Base-by-base conservation (phyloP, 1,284 basidiomycete genomes). In the Ceratobasidium sp. region DNA sequence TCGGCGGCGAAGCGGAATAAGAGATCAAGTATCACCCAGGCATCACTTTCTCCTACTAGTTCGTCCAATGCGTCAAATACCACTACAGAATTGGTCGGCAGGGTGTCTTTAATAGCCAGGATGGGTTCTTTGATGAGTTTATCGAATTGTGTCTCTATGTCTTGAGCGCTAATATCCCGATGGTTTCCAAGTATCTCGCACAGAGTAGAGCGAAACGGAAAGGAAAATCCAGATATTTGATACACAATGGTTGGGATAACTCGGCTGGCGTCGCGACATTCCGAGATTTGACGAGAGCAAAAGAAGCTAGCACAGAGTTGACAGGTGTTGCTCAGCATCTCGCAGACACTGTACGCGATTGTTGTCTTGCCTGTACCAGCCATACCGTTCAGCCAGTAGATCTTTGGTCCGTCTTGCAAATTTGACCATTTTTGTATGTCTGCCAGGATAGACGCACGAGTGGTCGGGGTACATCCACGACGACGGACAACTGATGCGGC, bases 351-450 rank as follows among this genome's bases (percentile, higher is more conserved):
- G n/a, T n/a, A n/a, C n/a, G n/a, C n/a, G n/a, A n/a, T n/a, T n/a
- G n/a, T n/a, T n/a, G n/a, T n/a, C n/a, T n/a, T n/a, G n/a, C n/a
- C n/a, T n/a, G n/a, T n/a, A n/a, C n/a, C n/a, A n/a, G n/a, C n/a
- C n/a, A n/a, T n/a, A n/a, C n/a, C n/a, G n/a, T n/a, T n/a, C n/a
- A n/a, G n/a, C n/a, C n/a, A n/a, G n/a, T n/a, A n/a, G n/a, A n/a
- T n/a, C n/a, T n/a, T n/a, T n/a, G n/a, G n/a, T n/a, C n/a, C 58
- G 18, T 28, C 41, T 4, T 50, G 12, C 48, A 23, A 23, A 21
- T 32, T 21, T 32, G 46, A 46, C 76, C 75, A 77, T 2, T 16
- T 39, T 8, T 60, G 30, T 18, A 77, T 45, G 28, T 76, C 75
- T 12, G 71, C 41, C 6, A 76, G 45, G 18, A 76, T 58, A 23